These are phyloP conservation scores for Clarireedia sp. DNA, from an alignment of 2,329 filamentous ascomycete species.

Conservation along the genomic window DNA sequence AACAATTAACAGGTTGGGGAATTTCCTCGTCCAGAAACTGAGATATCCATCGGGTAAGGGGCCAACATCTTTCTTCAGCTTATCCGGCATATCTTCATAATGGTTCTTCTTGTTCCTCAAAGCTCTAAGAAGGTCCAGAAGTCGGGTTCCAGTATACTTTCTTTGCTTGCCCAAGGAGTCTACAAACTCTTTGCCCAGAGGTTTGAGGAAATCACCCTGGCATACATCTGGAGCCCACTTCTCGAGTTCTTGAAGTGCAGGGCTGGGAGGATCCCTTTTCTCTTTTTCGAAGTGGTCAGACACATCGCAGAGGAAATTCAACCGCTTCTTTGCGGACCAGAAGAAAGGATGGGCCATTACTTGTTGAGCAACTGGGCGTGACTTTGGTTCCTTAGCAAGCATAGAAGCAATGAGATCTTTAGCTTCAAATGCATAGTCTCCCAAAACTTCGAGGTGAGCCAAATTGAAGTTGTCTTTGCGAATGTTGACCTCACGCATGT, in stretches of 20 bases:
- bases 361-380: conserved; percentile 62
- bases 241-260: conserved; percentile 54
- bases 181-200: conserved; percentile 72
- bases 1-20: conserved; percentile 58
- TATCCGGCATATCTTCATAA: conserved; percentile 89
- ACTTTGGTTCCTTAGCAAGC: conserved; percentile 49
- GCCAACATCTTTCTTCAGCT: conserved; percentile 62
- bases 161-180: conserved; percentile 88
- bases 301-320: conserved; percentile 90
- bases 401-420: conserved; percentile 80
- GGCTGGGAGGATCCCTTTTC: conserved; percentile 70
- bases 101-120: conserved; percentile 96
- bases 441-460: conserved; percentile 62
- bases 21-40: conserved; percentile 58
- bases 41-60: conserved; percentile 57
- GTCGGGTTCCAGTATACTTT: conserved; percentile 78
- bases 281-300: conserved; percentile 97
- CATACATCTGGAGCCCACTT: conserved; percentile 44
- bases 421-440: conserved; percentile 79
- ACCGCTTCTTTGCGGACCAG: conserved; percentile 81
- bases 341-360: conserved; percentile 95
- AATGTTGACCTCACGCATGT: conserved; percentile 96
- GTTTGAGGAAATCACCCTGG: conserved; percentile 68
- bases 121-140: conserved; percentile 82
- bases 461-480: conserved; percentile 79